Evolutionary conservation across 305 asterid species (phyloP).

Genomic region (Rubia peregrina): DNA sequence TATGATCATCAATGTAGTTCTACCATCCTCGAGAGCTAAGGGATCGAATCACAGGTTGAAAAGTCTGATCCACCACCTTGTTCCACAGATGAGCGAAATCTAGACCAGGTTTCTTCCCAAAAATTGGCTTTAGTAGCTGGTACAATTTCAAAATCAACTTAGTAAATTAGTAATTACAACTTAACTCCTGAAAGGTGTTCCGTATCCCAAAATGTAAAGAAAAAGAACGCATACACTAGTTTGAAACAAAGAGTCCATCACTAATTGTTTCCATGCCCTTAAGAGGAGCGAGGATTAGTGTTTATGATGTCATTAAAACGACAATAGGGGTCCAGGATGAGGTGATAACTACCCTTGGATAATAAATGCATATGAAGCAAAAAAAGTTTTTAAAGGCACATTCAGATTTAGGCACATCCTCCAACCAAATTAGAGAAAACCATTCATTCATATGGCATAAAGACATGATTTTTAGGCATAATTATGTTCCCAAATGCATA

Average conservation of each 20-base stretch:
- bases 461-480: not conserved
- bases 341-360: not conserved
- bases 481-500: not conserved
- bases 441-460: not conserved
- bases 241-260: not conserved
- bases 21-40: slow-evolving; percentile 93
- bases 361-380: not conserved
- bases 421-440: not conserved
- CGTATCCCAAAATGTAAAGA: not conserved
- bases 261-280: not conserved
- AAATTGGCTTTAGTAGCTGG: slow-evolving; percentile 54
- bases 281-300: not conserved
- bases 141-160: slow-evolving; percentile 18
- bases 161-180: not conserved
- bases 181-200: not conserved
- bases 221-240: not conserved
- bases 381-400: not conserved
- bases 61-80: slow-evolving; percentile 66
- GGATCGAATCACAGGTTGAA: slow-evolving; percentile 55
- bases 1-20: slow-evolving; percentile 17
- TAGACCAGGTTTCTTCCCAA: slow-evolving; percentile 37
- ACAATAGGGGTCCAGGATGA: not conserved
- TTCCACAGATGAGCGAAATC: slow-evolving; percentile 84
- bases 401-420: not conserved
- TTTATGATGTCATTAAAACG: not conserved